Conservation (phyloP, 2,329 filamentous ascomycete genomes). For the Penicillium sp. region DNA sequence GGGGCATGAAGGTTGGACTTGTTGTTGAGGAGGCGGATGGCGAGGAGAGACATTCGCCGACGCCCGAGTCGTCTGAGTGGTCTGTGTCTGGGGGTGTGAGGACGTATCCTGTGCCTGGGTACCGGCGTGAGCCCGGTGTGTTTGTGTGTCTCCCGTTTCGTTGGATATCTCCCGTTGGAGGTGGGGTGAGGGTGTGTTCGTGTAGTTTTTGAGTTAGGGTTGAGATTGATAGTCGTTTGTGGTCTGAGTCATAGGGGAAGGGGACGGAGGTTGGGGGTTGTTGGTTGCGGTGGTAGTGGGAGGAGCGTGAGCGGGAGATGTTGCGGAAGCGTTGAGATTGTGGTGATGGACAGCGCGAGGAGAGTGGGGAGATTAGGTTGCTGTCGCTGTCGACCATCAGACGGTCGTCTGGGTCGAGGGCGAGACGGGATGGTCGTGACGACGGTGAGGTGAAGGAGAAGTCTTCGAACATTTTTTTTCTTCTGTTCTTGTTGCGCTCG, state of each 20-base stretch:
- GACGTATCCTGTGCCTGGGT: constrained; percentile 24
- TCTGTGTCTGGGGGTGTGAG: constrained; percentile 41
- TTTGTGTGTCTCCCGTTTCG: constrained; percentile 1
- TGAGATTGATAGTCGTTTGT: constrained; percentile 40
- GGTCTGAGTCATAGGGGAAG: constrained; percentile 36
- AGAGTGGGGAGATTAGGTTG: constrained; percentile 37
- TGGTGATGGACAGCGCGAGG: constrained; percentile 45
- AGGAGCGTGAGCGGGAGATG: constrained; percentile 33
- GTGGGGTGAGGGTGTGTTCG: constrained; percentile 38
- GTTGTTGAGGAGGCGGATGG: constrained; percentile 53
- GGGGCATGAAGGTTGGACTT: constrained; percentile 31
- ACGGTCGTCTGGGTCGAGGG: constrained; percentile 6
- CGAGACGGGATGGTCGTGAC: constrained; percentile 1
- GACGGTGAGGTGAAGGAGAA: constrained; percentile 8
- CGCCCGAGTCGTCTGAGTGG: constrained; percentile 34
- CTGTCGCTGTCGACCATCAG: constrained; percentile 6
- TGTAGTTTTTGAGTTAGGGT: constrained; percentile 42
- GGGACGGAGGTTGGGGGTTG: constrained; percentile 45
- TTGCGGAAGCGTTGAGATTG: constrained; percentile 33
- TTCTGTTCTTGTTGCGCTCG: not conserved
- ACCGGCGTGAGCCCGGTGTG: constrained; percentile 8
- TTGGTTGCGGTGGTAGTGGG: constrained; percentile 35
- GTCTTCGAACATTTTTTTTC: constrained; percentile 7
- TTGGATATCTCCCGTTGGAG: constrained; percentile 10
- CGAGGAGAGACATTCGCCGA: constrained; percentile 47